A percentile compares a stretch with the other conserved stretches of the same genome.
Evolutionary conservation across 179 eudicot species (phyloP).

Genomic region (Heliamphora pulchella): DNA sequence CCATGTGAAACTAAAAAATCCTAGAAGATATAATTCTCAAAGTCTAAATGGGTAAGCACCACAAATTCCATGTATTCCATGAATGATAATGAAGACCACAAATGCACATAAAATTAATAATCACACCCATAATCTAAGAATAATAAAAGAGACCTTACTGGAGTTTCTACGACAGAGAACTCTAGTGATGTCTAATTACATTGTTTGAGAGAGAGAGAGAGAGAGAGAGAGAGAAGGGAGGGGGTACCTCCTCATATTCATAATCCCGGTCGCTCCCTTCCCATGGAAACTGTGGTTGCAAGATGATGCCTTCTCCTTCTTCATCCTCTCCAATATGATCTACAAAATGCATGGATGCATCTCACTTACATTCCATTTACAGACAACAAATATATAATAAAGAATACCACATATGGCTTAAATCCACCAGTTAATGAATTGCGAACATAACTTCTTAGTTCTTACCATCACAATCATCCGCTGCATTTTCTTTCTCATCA

Average conservation of each 20-base stretch:
- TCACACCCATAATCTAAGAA: not conserved
- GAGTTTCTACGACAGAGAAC: not conserved
- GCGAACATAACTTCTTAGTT: not conserved
- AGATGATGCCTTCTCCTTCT: slow-evolving; percentile 37
- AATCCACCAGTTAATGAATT: not conserved
- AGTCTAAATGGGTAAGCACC: not conserved
- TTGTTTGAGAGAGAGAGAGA: not conserved
- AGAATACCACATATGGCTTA: not conserved
- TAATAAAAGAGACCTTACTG: too few species aligned
- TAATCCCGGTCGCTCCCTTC: slow-evolving; percentile 60
- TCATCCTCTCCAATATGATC: slow-evolving; percentile 50
- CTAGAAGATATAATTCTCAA: not conserved
- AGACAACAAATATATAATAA: not conserved
- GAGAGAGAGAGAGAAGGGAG: not conserved
- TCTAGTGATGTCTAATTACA: not conserved
- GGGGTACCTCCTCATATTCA: slow-evolving; percentile 49
- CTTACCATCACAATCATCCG: slow-evolving; percentile 65
- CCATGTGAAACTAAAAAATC: not conserved
- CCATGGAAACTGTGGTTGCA: slow-evolving; percentile 48
- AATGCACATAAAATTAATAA: too few species aligned
- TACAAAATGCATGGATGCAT: slow-evolving; percentile 14
- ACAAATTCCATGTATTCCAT: not conserved
- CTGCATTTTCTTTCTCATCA: slow-evolving; percentile 54
- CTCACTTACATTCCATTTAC: not conserved
- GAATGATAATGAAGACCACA: not conserved